Conservation (phyloP, 306 rosid genomes). For the Trichosanthes cucumerina region DNA sequence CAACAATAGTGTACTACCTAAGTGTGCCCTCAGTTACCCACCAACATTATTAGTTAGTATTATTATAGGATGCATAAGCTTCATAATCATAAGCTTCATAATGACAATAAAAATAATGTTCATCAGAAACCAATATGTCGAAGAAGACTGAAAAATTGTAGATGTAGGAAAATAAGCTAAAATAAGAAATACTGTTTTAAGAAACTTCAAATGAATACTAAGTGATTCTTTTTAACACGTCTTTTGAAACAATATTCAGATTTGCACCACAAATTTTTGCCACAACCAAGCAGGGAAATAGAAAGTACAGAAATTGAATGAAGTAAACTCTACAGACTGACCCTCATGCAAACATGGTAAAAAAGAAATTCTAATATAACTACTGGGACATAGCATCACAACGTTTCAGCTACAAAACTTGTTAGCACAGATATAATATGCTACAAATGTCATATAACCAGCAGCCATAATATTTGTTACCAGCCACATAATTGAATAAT, state of each 20-base stretch:
- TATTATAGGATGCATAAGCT: background rate
- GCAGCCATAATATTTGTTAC: background rate
- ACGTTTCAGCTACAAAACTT: background rate
- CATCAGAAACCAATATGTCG: background rate
- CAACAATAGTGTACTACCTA: background rate
- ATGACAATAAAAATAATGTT: background rate
- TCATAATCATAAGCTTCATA: background rate
- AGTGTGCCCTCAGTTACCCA: background rate
- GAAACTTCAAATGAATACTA: background rate
- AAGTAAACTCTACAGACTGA: background rate
- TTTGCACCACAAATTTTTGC: background rate
- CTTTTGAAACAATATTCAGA: background rate
- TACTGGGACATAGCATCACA: background rate
- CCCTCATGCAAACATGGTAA: background rate
- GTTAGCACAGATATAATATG: background rate
- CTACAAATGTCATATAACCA: background rate
- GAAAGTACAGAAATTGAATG: background rate
- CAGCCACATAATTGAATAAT: background rate
- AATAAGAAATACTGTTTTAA: background rate
- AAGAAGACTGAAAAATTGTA: background rate
- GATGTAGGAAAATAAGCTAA: background rate
- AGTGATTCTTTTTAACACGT: background rate
- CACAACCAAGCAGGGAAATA: background rate
- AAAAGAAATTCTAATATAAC: background rate
- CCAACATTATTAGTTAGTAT: background rate